These are phyloP conservation scores for Erigeron canadensis DNA, from an alignment of 129 eudicot species.

Conservation along the genomic window DNA sequence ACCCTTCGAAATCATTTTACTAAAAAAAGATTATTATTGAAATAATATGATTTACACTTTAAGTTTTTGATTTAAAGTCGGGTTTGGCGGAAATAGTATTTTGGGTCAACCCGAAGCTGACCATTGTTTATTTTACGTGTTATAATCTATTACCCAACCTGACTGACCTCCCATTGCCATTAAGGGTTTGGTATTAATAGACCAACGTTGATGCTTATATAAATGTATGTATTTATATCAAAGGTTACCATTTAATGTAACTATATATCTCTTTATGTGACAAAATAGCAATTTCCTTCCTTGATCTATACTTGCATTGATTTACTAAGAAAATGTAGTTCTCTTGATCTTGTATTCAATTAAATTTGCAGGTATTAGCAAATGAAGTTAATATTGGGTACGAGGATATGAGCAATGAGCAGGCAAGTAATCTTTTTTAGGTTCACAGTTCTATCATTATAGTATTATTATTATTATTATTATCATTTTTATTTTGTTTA, in stretches of 20 bases:
- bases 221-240: not conserved
- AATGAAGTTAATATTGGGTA: conserved; percentile 94
- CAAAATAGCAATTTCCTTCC: not conserved
- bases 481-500: not conserved
- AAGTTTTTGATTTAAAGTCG: not conserved
- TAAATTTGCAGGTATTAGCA: conserved; percentile 68
- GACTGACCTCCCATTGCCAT: not conserved
- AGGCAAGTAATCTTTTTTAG: conserved; percentile 55
- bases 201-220: not conserved
- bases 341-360: conserved; percentile 8
- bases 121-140: not conserved
- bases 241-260: not conserved
- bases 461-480: not conserved
- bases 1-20: not conserved
- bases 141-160: not conserved
- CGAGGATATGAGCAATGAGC: conserved; percentile 89
- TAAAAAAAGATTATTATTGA: not conserved
- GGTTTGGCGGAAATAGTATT: not conserved
- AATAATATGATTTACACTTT: not conserved
- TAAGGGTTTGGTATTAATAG: not conserved
- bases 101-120: not conserved
- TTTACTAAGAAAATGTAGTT: conserved; percentile 11
- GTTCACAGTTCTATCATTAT: not conserved
- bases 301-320: conserved; percentile 1
- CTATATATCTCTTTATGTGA: conserved; percentile 7